These are phyloP conservation scores for Lycium ferocissimum DNA, from an alignment of 257 asterid species.

Conservation along the genomic window DNA sequence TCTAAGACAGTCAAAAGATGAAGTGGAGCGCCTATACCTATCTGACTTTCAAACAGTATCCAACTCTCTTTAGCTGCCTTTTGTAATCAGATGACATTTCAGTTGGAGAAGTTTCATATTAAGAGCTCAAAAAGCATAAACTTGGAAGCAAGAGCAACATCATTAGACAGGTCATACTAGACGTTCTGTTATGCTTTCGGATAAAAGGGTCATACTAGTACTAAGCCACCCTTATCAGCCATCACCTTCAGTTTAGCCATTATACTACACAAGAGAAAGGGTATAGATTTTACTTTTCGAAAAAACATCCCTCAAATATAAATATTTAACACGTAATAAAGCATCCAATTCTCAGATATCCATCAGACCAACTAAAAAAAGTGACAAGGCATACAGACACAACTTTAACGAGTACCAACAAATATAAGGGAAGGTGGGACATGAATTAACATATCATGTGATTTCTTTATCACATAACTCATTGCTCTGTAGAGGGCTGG, in stretches of 20 bases:
- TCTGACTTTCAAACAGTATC: background rate
- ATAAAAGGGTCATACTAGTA: background rate
- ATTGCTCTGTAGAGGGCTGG: background rate
- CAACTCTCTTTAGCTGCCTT: slow-evolving; percentile 19
- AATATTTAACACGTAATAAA: background rate
- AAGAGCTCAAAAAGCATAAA: slow-evolving; percentile 8
- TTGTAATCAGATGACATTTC: slow-evolving; percentile 6
- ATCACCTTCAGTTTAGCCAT: background rate
- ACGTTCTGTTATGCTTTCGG: background rate
- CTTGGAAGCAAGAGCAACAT: background rate
- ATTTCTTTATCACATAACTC: background rate
- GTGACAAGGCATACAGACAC: background rate
- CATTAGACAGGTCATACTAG: slow-evolving; percentile 8
- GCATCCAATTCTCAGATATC: background rate
- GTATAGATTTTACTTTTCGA: background rate
- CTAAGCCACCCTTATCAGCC: background rate
- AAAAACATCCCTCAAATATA: background rate
- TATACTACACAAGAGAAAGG: background rate
- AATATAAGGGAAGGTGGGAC: slow-evolving; percentile 6
- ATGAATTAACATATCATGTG: background rate
- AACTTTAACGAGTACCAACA: background rate
- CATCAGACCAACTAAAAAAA: background rate
- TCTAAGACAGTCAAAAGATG: background rate
- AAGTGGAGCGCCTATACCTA: background rate
- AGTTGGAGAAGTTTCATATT: slow-evolving; percentile 6